phyloP scores from a whole-genome alignment of 2,329 filamentous ascomycete species.

The Hypomyces perniciosus region DNA sequence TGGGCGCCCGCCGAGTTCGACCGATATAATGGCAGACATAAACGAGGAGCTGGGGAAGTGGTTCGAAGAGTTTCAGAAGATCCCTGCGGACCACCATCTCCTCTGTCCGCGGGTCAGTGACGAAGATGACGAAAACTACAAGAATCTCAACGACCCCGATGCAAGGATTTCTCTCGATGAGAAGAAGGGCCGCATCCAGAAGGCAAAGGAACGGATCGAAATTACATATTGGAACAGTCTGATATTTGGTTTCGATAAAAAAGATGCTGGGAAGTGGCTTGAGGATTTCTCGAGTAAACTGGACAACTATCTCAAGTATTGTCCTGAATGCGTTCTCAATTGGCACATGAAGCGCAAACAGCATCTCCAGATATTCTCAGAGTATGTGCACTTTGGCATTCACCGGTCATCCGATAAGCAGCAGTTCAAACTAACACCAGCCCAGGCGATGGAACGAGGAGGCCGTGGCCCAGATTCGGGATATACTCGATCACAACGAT shows the following conservation, averaged over 20 bases:
- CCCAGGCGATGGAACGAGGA: constrained; percentile 43
- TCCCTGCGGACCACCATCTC: constrained; percentile 52
- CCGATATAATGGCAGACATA: constrained; percentile 31
- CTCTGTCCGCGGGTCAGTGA: constrained; percentile 61
- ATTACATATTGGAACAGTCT: constrained; percentile 62
- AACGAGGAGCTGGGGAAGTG: constrained; percentile 37
- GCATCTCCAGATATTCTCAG: constrained; percentile 56
- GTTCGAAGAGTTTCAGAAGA: constrained; percentile 37
- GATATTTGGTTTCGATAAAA: constrained; percentile 60
- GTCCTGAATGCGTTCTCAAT: constrained; percentile 64
- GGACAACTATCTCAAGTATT: constrained; percentile 54
- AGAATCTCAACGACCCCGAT: constrained; percentile 40
- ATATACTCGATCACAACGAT: constrained; percentile 54
- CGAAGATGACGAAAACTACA: constrained; percentile 59
- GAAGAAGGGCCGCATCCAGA: constrained; percentile 48
- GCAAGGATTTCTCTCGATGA: constrained; percentile 44
- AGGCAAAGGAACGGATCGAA: constrained; percentile 51
- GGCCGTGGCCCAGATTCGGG: constrained; percentile 45
- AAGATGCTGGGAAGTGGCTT: constrained; percentile 54
- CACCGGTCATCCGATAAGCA: constrained; percentile 16
- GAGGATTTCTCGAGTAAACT: constrained; percentile 53
- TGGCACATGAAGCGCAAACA: constrained; percentile 65
- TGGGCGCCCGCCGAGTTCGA: constrained; percentile 7
- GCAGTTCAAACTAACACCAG: constrained; percentile 20
- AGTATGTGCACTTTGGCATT: constrained; percentile 35